Base-by-base conservation (phyloP, 2,329 filamentous ascomycete genomes). In the Penicillium crustosum region DNA sequence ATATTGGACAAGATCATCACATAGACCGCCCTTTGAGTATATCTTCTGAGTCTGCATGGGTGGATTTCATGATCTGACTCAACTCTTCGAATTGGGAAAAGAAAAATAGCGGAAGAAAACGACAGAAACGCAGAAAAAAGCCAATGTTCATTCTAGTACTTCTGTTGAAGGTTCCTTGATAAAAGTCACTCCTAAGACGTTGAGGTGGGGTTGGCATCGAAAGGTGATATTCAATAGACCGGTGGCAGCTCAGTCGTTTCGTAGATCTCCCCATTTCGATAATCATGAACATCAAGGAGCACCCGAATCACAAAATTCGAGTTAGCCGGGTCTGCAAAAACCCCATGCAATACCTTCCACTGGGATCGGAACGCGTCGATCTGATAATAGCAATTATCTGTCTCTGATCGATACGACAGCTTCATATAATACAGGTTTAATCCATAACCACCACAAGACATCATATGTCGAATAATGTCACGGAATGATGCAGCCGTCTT, bases 191-290 rank as follows among this genome's bases (percentile, higher is more conserved):
- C 21, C 8, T 6, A 27, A 27, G 12, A 39, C 12, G 33, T 50
- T 50, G 48, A 21, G n/a, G 47, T 36, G 10, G 9, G 1, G 2
- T n/a, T 19, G 47, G 33, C 15, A 25, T 19, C 12, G 10, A 15
- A 17, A 10, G 3, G 12, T 13, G 6, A 6, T 41, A 33, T 5
- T 43, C 27, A 33, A 17, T 43, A 31, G 3, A 33, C 38, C 9
- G 38, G 49, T 33, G 49, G 38, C 10, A 52, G 36, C 8, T 52
- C 49, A 33, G 49, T 52, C 5, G 49, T 52, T 21, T 52, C 49
- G 15, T 42, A 52, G 6, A 52, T 13, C 6, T 52, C 49, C 6
- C 49, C 38, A 31, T 43, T 31, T 15, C 19, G n/a, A 27, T 9
- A 27, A 36, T 31, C 36, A n/a, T 53, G 39, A 4, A 45, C 39